Conservation (phyloP, 768 basidiomycete genomes). For the Pisolithus microcarpus region DNA sequence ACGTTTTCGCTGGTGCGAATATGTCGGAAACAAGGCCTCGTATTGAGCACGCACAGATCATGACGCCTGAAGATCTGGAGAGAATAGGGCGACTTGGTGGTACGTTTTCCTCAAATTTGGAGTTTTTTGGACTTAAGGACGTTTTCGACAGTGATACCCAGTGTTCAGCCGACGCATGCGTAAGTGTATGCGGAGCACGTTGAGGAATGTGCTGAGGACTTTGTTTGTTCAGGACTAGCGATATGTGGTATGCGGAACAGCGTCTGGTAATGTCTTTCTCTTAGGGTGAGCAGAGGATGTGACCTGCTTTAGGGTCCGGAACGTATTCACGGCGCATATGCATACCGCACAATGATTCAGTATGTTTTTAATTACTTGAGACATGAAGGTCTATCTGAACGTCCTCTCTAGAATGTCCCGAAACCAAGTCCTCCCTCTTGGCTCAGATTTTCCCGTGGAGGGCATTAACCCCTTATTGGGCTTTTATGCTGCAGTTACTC, state of each 20-base stretch:
- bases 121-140: background rate
- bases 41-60: conserved; percentile 91
- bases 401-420: conserved; percentile 38
- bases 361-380: conserved; percentile 26
- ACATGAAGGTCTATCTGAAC: background rate
- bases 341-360: conserved; percentile 74
- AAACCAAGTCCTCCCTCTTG: conserved; percentile 61
- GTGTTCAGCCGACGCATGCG: conserved; percentile 92
- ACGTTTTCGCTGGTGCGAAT: conserved; percentile 33
- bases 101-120: conserved; percentile 24
- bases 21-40: conserved; percentile 55
- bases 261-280: conserved; percentile 47
- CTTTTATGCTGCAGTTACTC: conserved; percentile 83
- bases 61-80: conserved; percentile 61
- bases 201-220: background rate
- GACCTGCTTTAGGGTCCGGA: conserved; percentile 54
- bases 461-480: conserved; percentile 82
- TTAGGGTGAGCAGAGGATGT: background rate
- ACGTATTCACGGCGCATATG: conserved; percentile 83
- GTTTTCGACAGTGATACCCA: conserved; percentile 63
- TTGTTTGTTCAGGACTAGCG: conserved; percentile 53
- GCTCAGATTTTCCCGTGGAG: conserved; percentile 94
- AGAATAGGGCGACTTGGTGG: conserved; percentile 70
- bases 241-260: conserved; percentile 88
- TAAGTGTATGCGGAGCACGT: conserved; percentile 29